Conservation (phyloP, 768 basidiomycete genomes). For the Collybiopsis luxurians region DNA sequence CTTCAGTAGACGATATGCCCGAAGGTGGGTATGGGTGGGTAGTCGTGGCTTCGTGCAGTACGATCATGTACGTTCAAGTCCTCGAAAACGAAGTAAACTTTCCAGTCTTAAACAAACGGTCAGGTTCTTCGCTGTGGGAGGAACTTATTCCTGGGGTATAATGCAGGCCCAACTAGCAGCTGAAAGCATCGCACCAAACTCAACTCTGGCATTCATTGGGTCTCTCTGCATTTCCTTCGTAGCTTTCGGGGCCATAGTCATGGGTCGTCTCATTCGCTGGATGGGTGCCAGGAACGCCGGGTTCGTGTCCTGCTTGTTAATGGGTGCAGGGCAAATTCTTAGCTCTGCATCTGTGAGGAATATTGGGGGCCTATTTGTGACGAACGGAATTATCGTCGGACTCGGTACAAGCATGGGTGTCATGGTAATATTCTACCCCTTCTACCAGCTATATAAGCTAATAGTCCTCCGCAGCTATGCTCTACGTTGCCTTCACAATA, state of each 20-base stretch:
- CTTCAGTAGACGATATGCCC: conserved; percentile 13
- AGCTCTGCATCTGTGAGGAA: conserved; percentile 23
- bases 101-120: not conserved
- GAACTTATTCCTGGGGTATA: conserved; percentile 27
- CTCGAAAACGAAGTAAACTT: not conserved
- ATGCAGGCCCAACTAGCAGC: conserved; percentile 27
- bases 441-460: not conserved
- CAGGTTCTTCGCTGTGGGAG: conserved; percentile 24
- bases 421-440: conserved; percentile 1
- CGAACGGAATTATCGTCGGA: conserved; percentile 26
- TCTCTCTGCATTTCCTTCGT: conserved; percentile 26
- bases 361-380: conserved; percentile 14
- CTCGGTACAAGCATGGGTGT: conserved; percentile 24
- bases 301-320: conserved; percentile 22
- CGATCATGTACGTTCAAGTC: conserved; percentile 21
- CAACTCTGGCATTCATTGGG: conserved; percentile 29
- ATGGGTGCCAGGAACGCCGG: conserved; percentile 27
- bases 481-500: conserved; percentile 28
- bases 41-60: conserved; percentile 24
- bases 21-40: conserved; percentile 32
- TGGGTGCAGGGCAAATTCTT: conserved; percentile 26
- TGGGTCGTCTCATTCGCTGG: conserved; percentile 25
- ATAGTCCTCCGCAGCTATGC: conserved; percentile 19
- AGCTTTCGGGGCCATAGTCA: conserved; percentile 24
- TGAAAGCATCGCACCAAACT: conserved; percentile 19